A percentile compares a stretch with the other conserved stretches of the same genome.
Conservation (phyloP, 768 basidiomycete genomes). For the Lactarius akahatsu region DNA sequence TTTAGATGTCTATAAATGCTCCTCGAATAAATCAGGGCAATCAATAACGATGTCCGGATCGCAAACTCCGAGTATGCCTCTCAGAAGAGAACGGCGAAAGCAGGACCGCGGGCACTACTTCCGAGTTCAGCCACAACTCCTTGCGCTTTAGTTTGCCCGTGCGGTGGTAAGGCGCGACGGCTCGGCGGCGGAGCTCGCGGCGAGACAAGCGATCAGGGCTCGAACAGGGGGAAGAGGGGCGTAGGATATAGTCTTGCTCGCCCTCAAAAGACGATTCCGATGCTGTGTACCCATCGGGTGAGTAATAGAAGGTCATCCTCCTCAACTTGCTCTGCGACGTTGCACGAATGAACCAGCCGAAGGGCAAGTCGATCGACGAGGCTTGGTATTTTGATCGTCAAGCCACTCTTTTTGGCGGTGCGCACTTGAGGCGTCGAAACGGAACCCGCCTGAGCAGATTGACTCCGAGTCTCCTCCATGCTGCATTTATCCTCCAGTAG, state of each 20-base stretch:
- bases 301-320: conserved; percentile 1
- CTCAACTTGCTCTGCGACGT: background rate
- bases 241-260: conserved; percentile 2
- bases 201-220: conserved; percentile 9
- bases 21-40: background rate
- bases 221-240: background rate
- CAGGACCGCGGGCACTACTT: conserved; percentile 2
- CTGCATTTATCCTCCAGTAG: conserved; percentile 4
- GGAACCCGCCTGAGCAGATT: background rate
- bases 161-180: conserved; percentile 12
- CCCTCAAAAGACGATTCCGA: conserved; percentile 18
- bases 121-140: conserved; percentile 13
- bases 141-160: conserved; percentile 11
- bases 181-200: conserved; percentile 8
- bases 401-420: background rate
- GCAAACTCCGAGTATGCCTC: background rate
- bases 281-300: conserved; percentile 8
- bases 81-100: background rate
- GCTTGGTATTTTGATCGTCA: conserved; percentile 20
- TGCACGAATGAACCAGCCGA: conserved; percentile 9
- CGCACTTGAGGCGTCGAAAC: background rate
- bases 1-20: background rate
- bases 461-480: background rate
- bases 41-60: conserved; percentile 5
- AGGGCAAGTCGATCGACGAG: conserved; percentile 18